A percentile compares a stretch with the other conserved stretches of the same genome.
These are phyloP conservation scores for Pythium pyrilobum DNA, from an alignment of 352 stramenopile genomes.

Conservation along the genomic window DNA sequence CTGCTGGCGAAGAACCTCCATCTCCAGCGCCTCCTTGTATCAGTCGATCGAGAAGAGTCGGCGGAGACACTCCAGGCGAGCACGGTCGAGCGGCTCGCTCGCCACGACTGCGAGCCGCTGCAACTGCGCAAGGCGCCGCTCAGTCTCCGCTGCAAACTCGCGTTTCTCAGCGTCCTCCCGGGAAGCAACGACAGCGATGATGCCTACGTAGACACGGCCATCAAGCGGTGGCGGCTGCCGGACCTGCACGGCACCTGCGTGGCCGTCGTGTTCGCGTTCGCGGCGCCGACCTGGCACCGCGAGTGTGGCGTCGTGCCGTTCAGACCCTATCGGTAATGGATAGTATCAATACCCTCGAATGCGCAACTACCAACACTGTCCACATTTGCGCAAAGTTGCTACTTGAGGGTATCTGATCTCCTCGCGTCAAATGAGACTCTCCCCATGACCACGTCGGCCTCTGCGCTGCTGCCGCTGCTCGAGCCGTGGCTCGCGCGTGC, in stretches of 20 bases:
- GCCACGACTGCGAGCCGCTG: not conserved
- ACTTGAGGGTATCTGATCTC: not conserved
- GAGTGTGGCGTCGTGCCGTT: not conserved
- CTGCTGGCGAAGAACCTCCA: not conserved
- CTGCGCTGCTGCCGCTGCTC: not conserved
- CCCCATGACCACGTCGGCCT: not conserved
- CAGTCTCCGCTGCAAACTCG: not conserved
- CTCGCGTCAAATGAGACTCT: not conserved
- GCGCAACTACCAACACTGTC: no score
- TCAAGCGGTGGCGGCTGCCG: not conserved
- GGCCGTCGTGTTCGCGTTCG: slow-evolving; percentile 2
- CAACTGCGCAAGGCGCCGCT: not conserved
- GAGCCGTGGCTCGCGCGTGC: not conserved
- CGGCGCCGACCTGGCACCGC: not conserved
- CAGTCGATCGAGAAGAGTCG: not conserved
- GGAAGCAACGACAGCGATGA: not conserved
- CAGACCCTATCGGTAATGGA: no score
- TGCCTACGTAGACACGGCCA: not conserved
- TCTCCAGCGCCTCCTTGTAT: not conserved
- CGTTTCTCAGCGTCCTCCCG: slow-evolving; percentile 1
- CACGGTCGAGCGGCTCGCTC: not conserved
- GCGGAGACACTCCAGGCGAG: not conserved
- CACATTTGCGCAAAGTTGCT: no score
- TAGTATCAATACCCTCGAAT: no score
- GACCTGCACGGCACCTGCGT: not conserved